Base-by-base conservation (phyloP, 1,284 basidiomycete genomes). In the Austroboletus olivaceoglutinosus region DNA sequence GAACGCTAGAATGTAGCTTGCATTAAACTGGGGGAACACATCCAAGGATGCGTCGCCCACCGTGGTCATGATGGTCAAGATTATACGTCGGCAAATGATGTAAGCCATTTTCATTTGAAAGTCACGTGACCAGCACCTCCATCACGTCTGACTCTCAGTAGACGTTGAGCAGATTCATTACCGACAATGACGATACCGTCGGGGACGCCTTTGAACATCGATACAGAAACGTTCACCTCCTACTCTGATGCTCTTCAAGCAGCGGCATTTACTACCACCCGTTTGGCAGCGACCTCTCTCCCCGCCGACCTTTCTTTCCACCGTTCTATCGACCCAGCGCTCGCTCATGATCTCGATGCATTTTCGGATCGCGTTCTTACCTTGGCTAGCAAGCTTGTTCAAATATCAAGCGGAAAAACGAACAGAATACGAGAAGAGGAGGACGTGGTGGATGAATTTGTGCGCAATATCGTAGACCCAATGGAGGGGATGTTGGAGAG, bases 401-500 rank as follows among this genome's bases (percentile, higher is more conserved):
- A 65, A 19, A 70, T 89, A n/a, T 76, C 77, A 6, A 62, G 73
- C 38, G 62, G 67, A 27, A 65, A 62, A 8, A 46, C 38, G 21
- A 74, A 65, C 53, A 85, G 78, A 64, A 61, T 90, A 47, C 75
- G 79, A 54, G 80, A 76, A 49, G 80, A 87, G 59, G 92, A 94
- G 56, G 89, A 94, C 70, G 76, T 95, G 2, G 71, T 86, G 21
- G 93, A 96, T 64, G 82, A 81, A 56, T 97, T 93, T 67, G 80
- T 86, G 55, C 75, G 80, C n/a, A 65, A 82, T 29, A 79, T 96
- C 0, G 86, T 92, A 16, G 91, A 95, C 64, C 74, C 83, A 0
- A 82, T 97, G 71, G 96, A 98, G 68, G 78, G 82, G 34, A 68
- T 98, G 49, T 72, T 97, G 50, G 96, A 98, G 69, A 79, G 83